These are phyloP conservation scores for Quercus lobata DNA, from an alignment of 331 rosid genomes.

Conservation along the genomic window DNA sequence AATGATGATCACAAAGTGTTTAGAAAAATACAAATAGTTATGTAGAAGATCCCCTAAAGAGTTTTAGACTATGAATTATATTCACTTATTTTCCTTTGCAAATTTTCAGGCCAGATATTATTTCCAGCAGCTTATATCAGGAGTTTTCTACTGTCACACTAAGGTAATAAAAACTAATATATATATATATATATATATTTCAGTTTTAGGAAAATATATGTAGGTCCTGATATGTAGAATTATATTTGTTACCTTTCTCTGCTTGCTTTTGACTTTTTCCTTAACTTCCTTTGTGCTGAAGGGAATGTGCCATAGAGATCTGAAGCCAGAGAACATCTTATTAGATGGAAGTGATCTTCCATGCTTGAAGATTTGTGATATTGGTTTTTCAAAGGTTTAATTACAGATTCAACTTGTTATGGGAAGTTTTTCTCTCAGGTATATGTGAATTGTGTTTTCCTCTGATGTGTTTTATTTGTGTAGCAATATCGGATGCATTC, in stretches of 20 bases:
- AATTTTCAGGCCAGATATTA: slow-evolving; percentile 76
- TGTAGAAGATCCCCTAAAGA: too few species aligned
- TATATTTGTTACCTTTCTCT: background rate
- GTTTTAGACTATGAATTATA: slow-evolving; percentile 1
- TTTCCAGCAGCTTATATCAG: slow-evolving; percentile 93
- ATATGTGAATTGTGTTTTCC: background rate
- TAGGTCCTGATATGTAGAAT: background rate
- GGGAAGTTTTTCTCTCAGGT: slow-evolving; percentile 12
- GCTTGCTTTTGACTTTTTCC: background rate
- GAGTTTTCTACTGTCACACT: slow-evolving; percentile 76
- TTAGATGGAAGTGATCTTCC: slow-evolving; percentile 91
- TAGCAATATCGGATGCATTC: slow-evolving; percentile 89
- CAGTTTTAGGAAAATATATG: too few species aligned
- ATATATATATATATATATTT: too few species aligned
- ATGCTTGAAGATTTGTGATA: slow-evolving; percentile 74
- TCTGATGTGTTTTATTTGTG: slow-evolving; percentile 35
- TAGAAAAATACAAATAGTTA: too few species aligned
- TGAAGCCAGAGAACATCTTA: slow-evolving; percentile 83
- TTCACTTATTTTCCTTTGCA: slow-evolving; percentile 2
- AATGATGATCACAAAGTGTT: too few species aligned
- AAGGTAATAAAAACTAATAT: slow-evolving; percentile 43
- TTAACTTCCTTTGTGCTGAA: slow-evolving; percentile 19
- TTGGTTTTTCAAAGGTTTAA: slow-evolving; percentile 79
- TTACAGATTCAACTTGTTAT: slow-evolving; percentile 15
- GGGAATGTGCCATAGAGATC: slow-evolving; percentile 64